phyloP scores from a whole-genome alignment of 2,329 filamentous ascomycete species.

The Proliferodiscus dingleyae region DNA sequence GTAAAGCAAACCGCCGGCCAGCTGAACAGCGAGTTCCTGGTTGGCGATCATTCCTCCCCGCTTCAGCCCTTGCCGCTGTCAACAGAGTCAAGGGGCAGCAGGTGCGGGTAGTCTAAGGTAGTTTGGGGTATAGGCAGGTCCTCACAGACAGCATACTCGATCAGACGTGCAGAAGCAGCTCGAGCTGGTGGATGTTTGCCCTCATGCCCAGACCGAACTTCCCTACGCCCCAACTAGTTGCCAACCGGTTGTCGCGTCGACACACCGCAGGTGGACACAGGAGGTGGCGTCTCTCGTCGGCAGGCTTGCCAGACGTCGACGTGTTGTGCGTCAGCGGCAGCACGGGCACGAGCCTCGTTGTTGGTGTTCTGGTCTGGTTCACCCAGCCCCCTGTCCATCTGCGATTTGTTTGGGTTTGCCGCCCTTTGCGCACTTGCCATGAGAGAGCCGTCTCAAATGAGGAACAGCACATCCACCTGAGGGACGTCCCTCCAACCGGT shows the following conservation, averaged over 20 bases:
- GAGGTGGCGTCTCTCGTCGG: too few relatives aligned
- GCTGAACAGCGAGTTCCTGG: neutral
- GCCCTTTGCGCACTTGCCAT: slow-evolving; percentile 3
- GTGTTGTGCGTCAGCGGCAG: neutral
- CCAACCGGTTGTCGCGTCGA: too few relatives aligned
- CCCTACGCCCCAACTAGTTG: neutral
- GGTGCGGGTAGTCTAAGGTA: neutral
- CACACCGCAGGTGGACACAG: neutral
- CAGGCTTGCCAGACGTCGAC: too few relatives aligned
- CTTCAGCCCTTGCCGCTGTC: neutral
- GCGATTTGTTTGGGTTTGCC: neutral
- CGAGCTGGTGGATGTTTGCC: neutral
- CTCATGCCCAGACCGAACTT: neutral
- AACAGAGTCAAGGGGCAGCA: too few relatives aligned
- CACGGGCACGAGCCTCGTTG: too few relatives aligned
- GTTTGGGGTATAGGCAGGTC: neutral
- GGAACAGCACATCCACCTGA: neutral
- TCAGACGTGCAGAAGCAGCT: too few relatives aligned
- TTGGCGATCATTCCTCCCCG: neutral
- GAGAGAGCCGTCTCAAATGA: neutral
- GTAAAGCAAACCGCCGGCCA: neutral
- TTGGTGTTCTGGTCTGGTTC: too few relatives aligned
- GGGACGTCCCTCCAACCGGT: neutral
- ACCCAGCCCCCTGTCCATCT: neutral
- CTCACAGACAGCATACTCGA: too few relatives aligned